Evolutionary conservation across 371 early-diverging fungal species (phyloP).

Genomic region (Apophysomyces trapeziformis): DNA sequence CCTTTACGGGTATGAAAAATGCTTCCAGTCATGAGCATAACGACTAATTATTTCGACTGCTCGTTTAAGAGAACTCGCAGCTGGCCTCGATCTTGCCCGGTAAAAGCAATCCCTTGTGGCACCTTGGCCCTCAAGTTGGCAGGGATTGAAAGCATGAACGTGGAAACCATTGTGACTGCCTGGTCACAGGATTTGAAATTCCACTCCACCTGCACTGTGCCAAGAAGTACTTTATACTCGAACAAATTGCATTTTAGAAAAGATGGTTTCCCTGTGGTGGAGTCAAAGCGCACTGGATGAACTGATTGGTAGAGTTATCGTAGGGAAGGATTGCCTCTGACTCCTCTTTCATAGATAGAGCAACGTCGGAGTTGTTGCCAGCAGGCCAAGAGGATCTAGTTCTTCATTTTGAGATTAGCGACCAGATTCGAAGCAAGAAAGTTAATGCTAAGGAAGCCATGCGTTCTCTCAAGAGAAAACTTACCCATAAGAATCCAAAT

Average conservation of each 20-base stretch:
- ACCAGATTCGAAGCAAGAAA: conserved; percentile 90
- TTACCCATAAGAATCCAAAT: conserved; percentile 90
- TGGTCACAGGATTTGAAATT: no score
- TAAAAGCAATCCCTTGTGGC: no score
- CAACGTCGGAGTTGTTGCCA: conserved; percentile 90
- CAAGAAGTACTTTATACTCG: background rate
- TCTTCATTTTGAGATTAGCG: conserved; percentile 87
- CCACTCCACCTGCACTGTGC: background rate
- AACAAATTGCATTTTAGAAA: background rate
- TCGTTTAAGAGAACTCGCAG: no score
- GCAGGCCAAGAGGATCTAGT: conserved; percentile 85
- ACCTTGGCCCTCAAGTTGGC: no score
- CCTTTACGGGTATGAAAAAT: no score
- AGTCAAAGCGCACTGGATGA: conserved; percentile 50
- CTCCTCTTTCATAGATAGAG: conserved; percentile 59
- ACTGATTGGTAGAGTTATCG: conserved; percentile 35
- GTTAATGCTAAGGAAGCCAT: conserved; percentile 81
- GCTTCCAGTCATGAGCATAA: no score
- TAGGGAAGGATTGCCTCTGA: background rate
- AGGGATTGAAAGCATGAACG: no score
- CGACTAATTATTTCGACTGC: no score
- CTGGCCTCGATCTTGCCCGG: no score
- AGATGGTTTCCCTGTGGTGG: conserved; percentile 51
- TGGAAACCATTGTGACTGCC: no score
- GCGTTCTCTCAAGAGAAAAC: conserved; percentile 74